phyloP scores from a whole-genome alignment of 139 green algal genomes.

The Auxenochlorella protothecoides region DNA sequence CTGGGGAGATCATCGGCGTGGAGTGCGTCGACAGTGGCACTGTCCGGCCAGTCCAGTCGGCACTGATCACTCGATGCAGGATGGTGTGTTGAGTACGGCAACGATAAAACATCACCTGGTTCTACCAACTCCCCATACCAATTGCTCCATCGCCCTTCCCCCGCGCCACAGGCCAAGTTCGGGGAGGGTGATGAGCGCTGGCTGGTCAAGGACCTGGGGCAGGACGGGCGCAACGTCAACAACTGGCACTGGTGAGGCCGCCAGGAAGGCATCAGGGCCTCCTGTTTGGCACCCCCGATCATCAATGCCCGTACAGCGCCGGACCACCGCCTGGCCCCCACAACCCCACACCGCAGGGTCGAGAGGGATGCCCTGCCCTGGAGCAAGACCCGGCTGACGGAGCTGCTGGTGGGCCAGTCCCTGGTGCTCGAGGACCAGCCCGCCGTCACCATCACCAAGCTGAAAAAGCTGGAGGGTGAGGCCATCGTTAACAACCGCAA shows the following conservation, averaged over 20 bases:
- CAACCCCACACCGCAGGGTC: constrained; percentile 51
- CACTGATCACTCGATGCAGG: too few relatives aligned
- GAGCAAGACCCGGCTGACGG: constrained; percentile 20
- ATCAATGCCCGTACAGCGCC: background rate
- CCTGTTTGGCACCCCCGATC: background rate
- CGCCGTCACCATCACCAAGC: constrained; percentile 2
- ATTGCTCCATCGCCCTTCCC: too few relatives aligned
- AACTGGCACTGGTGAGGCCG: constrained; percentile 38
- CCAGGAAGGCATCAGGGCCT: background rate
- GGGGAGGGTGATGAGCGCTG: constrained; percentile 81
- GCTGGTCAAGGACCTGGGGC: constrained; percentile 73
- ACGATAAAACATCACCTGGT: too few relatives aligned
- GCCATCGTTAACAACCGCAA: constrained; percentile 81
- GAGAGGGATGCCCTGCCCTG: constrained; percentile 69
- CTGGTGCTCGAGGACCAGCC: constrained; percentile 20
- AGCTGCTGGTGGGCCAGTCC: constrained; percentile 36
- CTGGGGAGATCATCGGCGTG: too few relatives aligned
- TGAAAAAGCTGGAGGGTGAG: constrained; percentile 33
- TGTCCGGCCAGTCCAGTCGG: too few relatives aligned
- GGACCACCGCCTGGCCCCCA: background rate
- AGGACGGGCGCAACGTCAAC: constrained; percentile 70
- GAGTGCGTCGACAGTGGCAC: too few relatives aligned
- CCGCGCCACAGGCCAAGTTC: constrained; percentile 51
- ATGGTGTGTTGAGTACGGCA: too few relatives aligned
- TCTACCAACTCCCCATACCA: too few relatives aligned